These are phyloP conservation scores for Colletotrichum musae DNA, from an alignment of 2,329 filamentous ascomycete species.

Conservation along the genomic window DNA sequence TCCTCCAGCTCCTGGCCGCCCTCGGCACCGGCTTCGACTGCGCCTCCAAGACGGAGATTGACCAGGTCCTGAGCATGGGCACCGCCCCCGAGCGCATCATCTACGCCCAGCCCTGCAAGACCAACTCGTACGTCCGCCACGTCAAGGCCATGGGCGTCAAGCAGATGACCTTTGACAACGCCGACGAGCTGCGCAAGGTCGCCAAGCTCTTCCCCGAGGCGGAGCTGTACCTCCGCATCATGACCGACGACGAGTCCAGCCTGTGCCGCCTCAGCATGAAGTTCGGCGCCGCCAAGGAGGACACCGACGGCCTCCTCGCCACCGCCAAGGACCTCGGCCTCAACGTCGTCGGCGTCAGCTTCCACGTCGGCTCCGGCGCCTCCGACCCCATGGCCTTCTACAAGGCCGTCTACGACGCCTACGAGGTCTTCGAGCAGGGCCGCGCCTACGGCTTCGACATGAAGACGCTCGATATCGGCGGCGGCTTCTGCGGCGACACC, in stretches of 20 bases:
- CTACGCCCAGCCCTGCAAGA: slow-evolving; percentile 99
- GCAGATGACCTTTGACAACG: slow-evolving; percentile 99
- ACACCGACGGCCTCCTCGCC: slow-evolving; percentile 81
- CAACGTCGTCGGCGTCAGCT: slow-evolving; percentile 95
- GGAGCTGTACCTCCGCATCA: slow-evolving; percentile 93
- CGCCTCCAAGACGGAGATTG: slow-evolving; percentile 97
- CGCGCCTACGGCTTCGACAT: slow-evolving; percentile 82
- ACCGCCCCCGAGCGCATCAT: slow-evolving; percentile 93
- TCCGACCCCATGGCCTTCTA: slow-evolving; percentile 93
- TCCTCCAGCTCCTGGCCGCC: slow-evolving; percentile 88
- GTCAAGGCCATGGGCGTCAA: slow-evolving; percentile 88
- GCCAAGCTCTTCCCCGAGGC: slow-evolving; percentile 91
- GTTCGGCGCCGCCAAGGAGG: slow-evolving; percentile 92
- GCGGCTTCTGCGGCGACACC: slow-evolving; percentile 90
- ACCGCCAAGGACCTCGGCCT: slow-evolving; percentile 86
- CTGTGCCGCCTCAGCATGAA: slow-evolving; percentile 97
- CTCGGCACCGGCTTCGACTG: slow-evolving; percentile 98
- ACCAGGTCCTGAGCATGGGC: slow-evolving; percentile 87
- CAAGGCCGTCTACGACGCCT: slow-evolving; percentile 91
- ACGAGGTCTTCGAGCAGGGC: slow-evolving; percentile 90
- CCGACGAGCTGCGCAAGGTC: slow-evolving; percentile 98
- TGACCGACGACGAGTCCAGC: slow-evolving; percentile 95
- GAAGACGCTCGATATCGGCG: slow-evolving; percentile 92
- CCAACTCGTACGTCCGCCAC: slow-evolving; percentile 95
- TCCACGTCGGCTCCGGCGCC: slow-evolving; percentile 97